A percentile compares a stretch with the other conserved stretches of the same genome.
These are phyloP conservation scores for Purpureocillium takamizusanense DNA, from an alignment of 2,329 filamentous ascomycete genomes.

Conservation along the genomic window DNA sequence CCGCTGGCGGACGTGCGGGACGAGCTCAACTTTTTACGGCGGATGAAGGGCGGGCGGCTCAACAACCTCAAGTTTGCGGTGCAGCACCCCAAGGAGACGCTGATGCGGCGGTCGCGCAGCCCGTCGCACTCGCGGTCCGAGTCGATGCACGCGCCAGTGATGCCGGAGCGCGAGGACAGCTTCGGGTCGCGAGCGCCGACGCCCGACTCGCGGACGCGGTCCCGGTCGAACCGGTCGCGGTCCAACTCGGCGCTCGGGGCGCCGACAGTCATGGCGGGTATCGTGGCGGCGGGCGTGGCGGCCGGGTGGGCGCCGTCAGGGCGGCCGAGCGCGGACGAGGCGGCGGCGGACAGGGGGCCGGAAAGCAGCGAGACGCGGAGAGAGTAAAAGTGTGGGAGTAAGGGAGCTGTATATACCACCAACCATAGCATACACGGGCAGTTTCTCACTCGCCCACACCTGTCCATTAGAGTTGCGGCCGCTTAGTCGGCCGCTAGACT, in stretches of 20 bases:
- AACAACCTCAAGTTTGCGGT: conserved; percentile 76
- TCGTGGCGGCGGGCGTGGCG: conserved; percentile 67
- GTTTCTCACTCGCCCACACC: too few relatives aligned
- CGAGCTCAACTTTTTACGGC: conserved; percentile 72
- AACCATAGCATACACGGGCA: too few relatives aligned
- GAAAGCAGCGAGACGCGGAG: conserved; percentile 8
- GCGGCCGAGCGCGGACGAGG: conserved; percentile 23
- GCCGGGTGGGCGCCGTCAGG: conserved; percentile 70
- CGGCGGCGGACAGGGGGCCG: conserved; percentile 7
- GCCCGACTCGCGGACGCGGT: conserved; percentile 54
- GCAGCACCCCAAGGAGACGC: conserved; percentile 62
- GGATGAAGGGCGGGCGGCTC: conserved; percentile 70
- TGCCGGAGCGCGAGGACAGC: conserved; percentile 51
- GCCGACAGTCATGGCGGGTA: conserved; percentile 73
- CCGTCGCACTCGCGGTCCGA: conserved; percentile 57
- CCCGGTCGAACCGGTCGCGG: conserved; percentile 56
- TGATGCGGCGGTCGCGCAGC: conserved; percentile 53
- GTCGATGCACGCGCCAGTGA: conserved; percentile 51
- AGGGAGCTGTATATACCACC: not conserved
- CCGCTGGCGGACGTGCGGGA: conserved; percentile 68
- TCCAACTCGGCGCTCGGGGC: conserved; percentile 66
- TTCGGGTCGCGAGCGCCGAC: conserved; percentile 40
- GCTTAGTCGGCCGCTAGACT: not conserved
- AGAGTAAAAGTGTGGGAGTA: conserved; percentile 3
- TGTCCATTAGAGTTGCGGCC: not conserved